A percentile compares a stretch with the other conserved stretches of the same genome.
Conservation (phyloP, 192 early-diverging fungal species). For the Gonapodya prolifera region DNA sequence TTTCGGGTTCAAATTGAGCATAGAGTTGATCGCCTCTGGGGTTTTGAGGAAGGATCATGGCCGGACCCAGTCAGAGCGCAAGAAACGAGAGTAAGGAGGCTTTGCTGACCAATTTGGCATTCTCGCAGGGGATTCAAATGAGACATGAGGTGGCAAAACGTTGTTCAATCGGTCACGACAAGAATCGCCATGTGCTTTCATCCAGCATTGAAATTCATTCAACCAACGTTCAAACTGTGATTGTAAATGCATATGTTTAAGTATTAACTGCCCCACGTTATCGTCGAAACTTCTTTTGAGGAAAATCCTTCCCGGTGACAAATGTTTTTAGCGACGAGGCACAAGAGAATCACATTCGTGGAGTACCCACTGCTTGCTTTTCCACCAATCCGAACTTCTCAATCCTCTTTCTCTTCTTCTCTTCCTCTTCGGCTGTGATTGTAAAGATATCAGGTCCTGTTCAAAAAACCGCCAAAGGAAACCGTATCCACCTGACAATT, state of each 20-base stretch:
- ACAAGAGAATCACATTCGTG: too few relatives aligned
- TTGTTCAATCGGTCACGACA: background rate
- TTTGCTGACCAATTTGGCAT: background rate
- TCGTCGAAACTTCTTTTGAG: background rate
- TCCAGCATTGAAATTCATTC: too few relatives aligned
- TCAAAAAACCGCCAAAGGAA: too few relatives aligned
- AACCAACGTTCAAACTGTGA: background rate
- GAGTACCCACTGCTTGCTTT: background rate
- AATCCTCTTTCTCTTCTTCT: background rate
- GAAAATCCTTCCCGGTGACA: background rate
- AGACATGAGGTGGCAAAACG: background rate
- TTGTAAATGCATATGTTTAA: too few relatives aligned
- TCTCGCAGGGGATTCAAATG: background rate
- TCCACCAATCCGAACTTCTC: background rate
- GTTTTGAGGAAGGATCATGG: background rate
- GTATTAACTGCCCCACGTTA: background rate
- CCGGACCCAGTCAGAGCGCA: background rate
- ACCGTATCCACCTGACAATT: background rate
- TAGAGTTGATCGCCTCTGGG: slow-evolving; percentile 3
- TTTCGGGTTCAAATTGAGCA: slow-evolving; percentile 10
- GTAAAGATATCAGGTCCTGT: background rate
- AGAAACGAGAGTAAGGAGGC: too few relatives aligned
- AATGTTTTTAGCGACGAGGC: too few relatives aligned
- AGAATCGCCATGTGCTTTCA: too few relatives aligned
- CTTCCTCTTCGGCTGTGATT: background rate